Evolutionary conservation across 768 basidiomycete species (phyloP).

Genomic region (Clavaria fumosa): DNA sequence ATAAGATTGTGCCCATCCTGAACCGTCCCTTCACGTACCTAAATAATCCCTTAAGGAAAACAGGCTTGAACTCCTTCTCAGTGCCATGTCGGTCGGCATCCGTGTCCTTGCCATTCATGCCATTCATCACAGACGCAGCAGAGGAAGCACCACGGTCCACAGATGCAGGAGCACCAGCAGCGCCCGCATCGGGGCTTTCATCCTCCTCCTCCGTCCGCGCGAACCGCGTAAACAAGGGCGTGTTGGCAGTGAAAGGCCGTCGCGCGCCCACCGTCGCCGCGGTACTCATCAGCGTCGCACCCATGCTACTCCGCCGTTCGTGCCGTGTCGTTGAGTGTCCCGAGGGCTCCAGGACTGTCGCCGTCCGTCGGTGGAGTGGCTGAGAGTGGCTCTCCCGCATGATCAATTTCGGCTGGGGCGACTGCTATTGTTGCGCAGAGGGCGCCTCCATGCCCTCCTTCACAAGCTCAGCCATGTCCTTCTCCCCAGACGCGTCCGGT

Average conservation of each 20-base stretch:
- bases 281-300: slow-evolving; percentile 36
- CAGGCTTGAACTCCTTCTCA: slow-evolving; percentile 79
- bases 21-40: slow-evolving; percentile 59
- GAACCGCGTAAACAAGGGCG: slow-evolving; percentile 19
- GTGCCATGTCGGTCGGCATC: slow-evolving; percentile 33
- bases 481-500: slow-evolving; percentile 15
- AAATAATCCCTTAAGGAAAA: slow-evolving; percentile 92
- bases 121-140: slow-evolving; percentile 14
- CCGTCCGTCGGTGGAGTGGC: slow-evolving; percentile 59
- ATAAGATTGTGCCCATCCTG: no score
- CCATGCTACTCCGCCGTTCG: slow-evolving; percentile 64
- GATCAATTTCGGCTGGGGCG: slow-evolving; percentile 28
- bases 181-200: slow-evolving; percentile 26
- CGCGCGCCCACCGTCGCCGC: slow-evolving; percentile 52
- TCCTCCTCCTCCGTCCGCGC: slow-evolving; percentile 33
- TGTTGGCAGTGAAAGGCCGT: slow-evolving; percentile 47
- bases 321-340: slow-evolving; percentile 47
- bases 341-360: slow-evolving; percentile 60
- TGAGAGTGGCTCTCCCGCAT: slow-evolving; percentile 29
- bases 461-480: slow-evolving; percentile 10
- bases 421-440: slow-evolving; percentile 4
- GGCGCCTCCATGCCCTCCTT: slow-evolving; percentile 10
- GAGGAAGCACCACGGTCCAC: no score
- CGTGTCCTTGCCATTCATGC: slow-evolving; percentile 43
- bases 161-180: no score